Percentiles rank a stretch among this genome's conserved stretches.
Conservation (phyloP, 805 yeast genomes). For the Pichia manshurica region DNA sequence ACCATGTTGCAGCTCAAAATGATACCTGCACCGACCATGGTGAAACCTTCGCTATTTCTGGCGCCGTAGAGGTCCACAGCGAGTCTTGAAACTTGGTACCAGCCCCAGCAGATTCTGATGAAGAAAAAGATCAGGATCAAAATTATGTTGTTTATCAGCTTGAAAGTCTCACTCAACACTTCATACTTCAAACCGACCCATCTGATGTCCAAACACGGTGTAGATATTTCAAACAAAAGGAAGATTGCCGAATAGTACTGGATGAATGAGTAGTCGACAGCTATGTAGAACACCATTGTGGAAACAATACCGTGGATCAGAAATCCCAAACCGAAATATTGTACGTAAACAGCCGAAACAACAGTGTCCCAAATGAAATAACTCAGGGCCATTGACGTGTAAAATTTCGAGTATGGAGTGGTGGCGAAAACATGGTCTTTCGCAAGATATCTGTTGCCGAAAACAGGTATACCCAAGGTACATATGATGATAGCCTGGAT, state of each 20-base stretch:
- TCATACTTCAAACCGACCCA: conserved; percentile 34
- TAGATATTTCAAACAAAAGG: conserved; percentile 33
- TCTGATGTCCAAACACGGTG: conserved; percentile 33
- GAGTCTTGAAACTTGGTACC: conserved; percentile 31
- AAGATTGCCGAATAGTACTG: conserved; percentile 32
- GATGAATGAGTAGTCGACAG: conserved; percentile 24
- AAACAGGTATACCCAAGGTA: conserved; percentile 26
- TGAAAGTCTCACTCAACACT: conserved; percentile 23
- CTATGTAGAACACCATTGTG: conserved; percentile 27
- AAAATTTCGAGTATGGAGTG: conserved; percentile 31
- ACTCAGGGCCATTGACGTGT: conserved; percentile 28
- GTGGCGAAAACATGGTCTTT: conserved; percentile 29
- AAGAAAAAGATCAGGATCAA: conserved; percentile 32
- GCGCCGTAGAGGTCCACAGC: conserved; percentile 26
- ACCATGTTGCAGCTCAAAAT: conserved; percentile 30
- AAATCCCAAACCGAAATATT: conserved; percentile 32
- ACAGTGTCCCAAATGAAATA: conserved; percentile 35
- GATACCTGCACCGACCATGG: conserved; percentile 21
- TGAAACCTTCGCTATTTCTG: conserved; percentile 26
- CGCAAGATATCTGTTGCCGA: conserved; percentile 24
- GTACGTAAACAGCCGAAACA: conserved; percentile 25
- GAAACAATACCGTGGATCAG: conserved; percentile 34
- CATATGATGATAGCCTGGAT: conserved; percentile 30
- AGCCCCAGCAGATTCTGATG: conserved; percentile 34
- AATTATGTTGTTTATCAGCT: conserved; percentile 31